phyloP scores from a whole-genome alignment of 2,329 filamentous ascomycete genomes.

The Penicillium aurantiogriseum region DNA sequence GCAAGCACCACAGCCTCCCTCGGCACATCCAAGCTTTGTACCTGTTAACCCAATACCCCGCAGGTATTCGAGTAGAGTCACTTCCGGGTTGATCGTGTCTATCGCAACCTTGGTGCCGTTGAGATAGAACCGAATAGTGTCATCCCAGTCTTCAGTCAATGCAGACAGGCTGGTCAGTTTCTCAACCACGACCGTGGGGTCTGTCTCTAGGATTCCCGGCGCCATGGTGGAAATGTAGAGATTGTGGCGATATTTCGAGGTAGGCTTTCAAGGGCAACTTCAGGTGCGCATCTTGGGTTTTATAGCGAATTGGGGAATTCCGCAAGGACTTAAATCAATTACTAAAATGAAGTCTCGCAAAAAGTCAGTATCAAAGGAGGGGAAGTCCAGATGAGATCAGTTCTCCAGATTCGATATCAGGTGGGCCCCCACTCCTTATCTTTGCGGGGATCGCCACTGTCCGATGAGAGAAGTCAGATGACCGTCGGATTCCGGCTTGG shows the following conservation, averaged over 20 bases:
- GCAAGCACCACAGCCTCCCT: conserved; percentile 94
- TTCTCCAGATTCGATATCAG: conserved; percentile 12
- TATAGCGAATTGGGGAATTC: background rate
- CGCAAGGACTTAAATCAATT: conserved; percentile 18
- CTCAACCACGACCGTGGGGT: conserved; percentile 46
- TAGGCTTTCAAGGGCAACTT: background rate
- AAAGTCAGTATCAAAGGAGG: background rate
- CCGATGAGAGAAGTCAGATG: conserved; percentile 25
- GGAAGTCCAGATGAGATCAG: conserved; percentile 9
- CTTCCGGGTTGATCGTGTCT: conserved; percentile 84
- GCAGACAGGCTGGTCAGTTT: conserved; percentile 53
- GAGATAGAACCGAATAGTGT: conserved; percentile 87
- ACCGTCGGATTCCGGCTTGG: conserved; percentile 4
- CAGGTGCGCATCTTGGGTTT: conserved; percentile 11
- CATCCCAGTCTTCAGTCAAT: conserved; percentile 75
- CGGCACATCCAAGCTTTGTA: conserved; percentile 93
- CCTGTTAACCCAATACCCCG: conserved; percentile 90
- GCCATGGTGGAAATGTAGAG: conserved; percentile 49
- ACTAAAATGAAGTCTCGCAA: background rate
- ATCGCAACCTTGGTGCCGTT: conserved; percentile 88
- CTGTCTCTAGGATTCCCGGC: conserved; percentile 52
- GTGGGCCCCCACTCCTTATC: conserved; percentile 11
- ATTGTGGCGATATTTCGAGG: background rate
- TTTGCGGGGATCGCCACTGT: conserved; percentile 41
- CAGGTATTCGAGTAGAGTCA: conserved; percentile 89